A percentile compares a stretch with the other conserved stretches of the same genome.
These are phyloP conservation scores for Coniochaeta sp. DNA, from an alignment of 2,329 filamentous ascomycete genomes.

Conservation along the genomic window DNA sequence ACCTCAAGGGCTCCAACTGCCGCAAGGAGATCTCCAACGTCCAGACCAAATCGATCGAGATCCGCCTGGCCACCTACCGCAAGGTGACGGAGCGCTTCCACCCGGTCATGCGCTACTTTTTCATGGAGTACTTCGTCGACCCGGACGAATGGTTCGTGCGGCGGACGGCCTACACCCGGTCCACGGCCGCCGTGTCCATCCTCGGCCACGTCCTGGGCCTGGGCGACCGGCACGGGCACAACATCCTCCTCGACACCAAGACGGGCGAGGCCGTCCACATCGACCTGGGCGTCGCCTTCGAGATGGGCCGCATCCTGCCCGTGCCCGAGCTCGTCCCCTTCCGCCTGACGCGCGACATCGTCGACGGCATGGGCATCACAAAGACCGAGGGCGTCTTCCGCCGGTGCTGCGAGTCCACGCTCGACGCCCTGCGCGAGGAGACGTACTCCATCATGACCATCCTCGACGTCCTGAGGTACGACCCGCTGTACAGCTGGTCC, in stretches of 20 bases:
- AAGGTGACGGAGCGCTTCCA: slow-evolving; percentile 76
- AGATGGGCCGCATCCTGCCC: slow-evolving; percentile 89
- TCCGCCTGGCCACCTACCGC: slow-evolving; percentile 67
- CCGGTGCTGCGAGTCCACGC: slow-evolving; percentile 95
- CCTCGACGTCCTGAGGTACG: slow-evolving; percentile 93
- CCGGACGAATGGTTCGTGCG: slow-evolving; percentile 94
- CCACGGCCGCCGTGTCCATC: slow-evolving; percentile 91
- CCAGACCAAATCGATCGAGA: slow-evolving; percentile 61
- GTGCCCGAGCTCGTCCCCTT: slow-evolving; percentile 96
- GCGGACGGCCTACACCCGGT: slow-evolving; percentile 84
- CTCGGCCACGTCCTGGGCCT: slow-evolving; percentile 88
- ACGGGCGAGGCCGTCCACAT: slow-evolving; percentile 96
- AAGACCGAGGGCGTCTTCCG: slow-evolving; percentile 94
- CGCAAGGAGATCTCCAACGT: slow-evolving; percentile 72
- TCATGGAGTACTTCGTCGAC: slow-evolving; percentile 88
- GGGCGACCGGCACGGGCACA: slow-evolving; percentile 92
- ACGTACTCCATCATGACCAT: slow-evolving; percentile 98
- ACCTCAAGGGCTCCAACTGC: slow-evolving; percentile 69
- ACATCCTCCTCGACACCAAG: slow-evolving; percentile 84
- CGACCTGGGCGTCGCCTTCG: slow-evolving; percentile 93
- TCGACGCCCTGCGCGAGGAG: slow-evolving; percentile 91
- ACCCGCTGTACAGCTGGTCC: slow-evolving; percentile 94
- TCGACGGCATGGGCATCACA: slow-evolving; percentile 94
- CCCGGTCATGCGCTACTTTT: slow-evolving; percentile 94
- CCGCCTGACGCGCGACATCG: slow-evolving; percentile 84